phyloP scores from a whole-genome alignment of 257 asterid species.

The Mitragyna speciosa region DNA sequence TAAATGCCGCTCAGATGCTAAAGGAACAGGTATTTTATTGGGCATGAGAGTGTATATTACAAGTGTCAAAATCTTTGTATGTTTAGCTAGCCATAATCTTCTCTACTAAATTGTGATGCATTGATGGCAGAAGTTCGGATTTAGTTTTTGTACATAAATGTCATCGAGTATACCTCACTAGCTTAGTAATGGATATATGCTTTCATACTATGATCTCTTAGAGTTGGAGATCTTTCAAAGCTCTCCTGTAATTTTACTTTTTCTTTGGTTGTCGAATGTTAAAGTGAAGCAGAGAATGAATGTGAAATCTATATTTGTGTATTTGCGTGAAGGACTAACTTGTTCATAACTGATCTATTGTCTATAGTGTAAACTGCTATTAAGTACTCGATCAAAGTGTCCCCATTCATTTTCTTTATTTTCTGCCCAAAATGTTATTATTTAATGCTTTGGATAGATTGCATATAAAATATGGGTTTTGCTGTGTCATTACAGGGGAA shows the following conservation, averaged over 20 bases:
- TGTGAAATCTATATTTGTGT: background rate
- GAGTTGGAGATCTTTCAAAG: background rate
- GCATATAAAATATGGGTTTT: background rate
- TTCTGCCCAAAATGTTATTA: background rate
- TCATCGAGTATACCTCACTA: background rate
- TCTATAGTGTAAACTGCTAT: background rate
- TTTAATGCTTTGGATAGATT: background rate
- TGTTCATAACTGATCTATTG: background rate
- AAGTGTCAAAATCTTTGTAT: background rate
- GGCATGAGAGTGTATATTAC: background rate
- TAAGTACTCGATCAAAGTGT: background rate
- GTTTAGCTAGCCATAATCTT: background rate
- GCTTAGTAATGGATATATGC: background rate
- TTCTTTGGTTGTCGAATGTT: background rate
- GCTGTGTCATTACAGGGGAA: slow-evolving; percentile 66
- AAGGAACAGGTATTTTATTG: slow-evolving; percentile 73
- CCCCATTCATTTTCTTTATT: background rate
- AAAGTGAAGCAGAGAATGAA: background rate
- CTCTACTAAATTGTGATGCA: background rate
- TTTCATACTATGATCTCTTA: background rate
- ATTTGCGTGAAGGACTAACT: background rate
- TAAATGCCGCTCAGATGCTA: slow-evolving; percentile 81
- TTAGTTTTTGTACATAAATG: background rate
- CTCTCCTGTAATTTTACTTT: background rate
- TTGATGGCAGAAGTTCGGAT: background rate